phyloP scores from a whole-genome alignment of 2,329 filamentous ascomycete species.

The Penicillium sp. region DNA sequence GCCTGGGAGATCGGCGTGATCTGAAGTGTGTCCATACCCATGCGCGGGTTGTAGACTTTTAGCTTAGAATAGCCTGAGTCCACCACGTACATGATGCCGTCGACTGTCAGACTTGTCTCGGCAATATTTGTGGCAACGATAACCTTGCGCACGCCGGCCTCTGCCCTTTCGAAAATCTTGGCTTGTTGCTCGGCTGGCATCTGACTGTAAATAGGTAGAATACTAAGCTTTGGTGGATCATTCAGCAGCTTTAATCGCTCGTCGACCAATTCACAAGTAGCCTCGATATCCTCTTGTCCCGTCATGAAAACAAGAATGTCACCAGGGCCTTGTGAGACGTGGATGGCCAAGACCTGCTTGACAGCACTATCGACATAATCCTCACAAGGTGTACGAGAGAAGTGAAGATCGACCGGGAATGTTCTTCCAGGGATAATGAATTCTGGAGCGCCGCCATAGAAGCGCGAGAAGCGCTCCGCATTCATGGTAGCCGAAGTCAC shows the following conservation, averaged over 20 bases:
- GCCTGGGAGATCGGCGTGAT: conserved; percentile 98
- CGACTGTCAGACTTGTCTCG: conserved; percentile 95
- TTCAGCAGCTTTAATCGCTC: conserved; percentile 87
- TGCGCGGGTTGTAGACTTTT: conserved; percentile 97
- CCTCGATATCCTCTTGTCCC: conserved; percentile 97
- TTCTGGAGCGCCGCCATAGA: conserved; percentile 94
- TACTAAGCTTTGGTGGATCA: conserved; percentile 91
- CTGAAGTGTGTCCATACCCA: conserved; percentile 99
- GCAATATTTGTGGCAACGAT: conserved; percentile 99
- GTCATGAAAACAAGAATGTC: conserved; percentile 99
- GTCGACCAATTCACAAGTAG: conserved; percentile 89
- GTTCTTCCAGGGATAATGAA: conserved; percentile 96
- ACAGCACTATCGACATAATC: conserved; percentile 98
- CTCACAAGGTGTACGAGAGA: conserved; percentile 90
- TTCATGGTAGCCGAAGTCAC: conserved; percentile 99
- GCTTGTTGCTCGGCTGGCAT: conserved; percentile 98
- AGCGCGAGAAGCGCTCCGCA: conserved; percentile 90
- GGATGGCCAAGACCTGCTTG: conserved; percentile 92
- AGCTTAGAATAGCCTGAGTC: conserved; percentile 95
- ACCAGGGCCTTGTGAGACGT: conserved; percentile 89
- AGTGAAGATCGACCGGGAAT: conserved; percentile 96
- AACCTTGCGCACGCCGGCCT: conserved; percentile 90
- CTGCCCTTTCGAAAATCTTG: conserved; percentile 93
- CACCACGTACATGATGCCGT: conserved; percentile 99
- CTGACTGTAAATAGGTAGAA: conserved; percentile 97